A percentile compares a stretch with the other conserved stretches of the same genome.
These are phyloP conservation scores for Yamadazyma spencermartinsiae DNA, from an alignment of 1,139 yeast species.

Conservation along the genomic window DNA sequence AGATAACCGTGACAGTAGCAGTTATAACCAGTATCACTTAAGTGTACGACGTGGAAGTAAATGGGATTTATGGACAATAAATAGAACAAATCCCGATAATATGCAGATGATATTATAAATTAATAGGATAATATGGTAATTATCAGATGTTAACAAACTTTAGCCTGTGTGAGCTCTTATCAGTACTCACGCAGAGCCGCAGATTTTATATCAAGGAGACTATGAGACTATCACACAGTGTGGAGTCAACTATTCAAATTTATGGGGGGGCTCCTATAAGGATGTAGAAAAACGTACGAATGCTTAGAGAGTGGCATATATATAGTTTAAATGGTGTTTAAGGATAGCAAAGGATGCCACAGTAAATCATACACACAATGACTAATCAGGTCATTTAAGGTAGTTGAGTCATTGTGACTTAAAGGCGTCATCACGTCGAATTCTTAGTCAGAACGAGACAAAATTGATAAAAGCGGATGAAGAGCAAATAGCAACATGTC, in stretches of 20 bases:
- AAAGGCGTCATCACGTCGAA: background rate
- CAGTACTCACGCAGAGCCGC: background rate
- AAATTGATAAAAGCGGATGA: background rate
- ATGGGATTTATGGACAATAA: background rate
- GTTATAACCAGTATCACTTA: too few relatives aligned
- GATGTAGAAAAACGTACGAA: too few relatives aligned
- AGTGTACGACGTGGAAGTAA: background rate
- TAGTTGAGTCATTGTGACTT: background rate
- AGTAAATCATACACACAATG: background rate
- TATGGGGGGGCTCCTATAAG: too few relatives aligned
- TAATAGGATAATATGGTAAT: too few relatives aligned
- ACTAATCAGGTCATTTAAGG: background rate
- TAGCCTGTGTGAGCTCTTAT: background rate
- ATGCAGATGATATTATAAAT: too few relatives aligned
- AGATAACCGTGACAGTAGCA: slow-evolving; percentile 1
- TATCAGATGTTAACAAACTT: too few relatives aligned
- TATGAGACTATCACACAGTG: too few relatives aligned
- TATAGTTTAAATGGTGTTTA: background rate
- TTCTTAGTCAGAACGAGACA: background rate
- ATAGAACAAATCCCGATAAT: too few relatives aligned
- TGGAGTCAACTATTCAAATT: too few relatives aligned
- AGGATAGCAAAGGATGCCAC: background rate
- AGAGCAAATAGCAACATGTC: too few relatives aligned
- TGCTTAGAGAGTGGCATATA: too few relatives aligned
- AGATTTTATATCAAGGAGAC: background rate